phyloP scores from a whole-genome alignment of 805 yeast species.

The Wickerhamiella azyma region DNA sequence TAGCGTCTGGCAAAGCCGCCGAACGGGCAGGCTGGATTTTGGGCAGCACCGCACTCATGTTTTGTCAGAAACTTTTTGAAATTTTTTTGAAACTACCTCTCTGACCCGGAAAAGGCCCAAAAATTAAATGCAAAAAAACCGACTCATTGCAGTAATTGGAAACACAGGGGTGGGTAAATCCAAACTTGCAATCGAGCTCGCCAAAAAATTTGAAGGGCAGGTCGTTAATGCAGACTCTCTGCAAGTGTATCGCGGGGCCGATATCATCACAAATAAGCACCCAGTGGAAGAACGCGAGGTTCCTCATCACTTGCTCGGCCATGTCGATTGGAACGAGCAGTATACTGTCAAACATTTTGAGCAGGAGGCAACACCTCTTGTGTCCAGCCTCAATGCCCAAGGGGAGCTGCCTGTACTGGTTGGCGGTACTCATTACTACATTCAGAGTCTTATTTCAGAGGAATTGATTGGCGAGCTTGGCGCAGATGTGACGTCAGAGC shows the following conservation, averaged over 20 bases:
- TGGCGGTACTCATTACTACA: conserved; percentile 93
- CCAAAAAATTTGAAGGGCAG: conserved; percentile 68
- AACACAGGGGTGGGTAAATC: conserved; percentile 97
- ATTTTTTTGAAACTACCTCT: not conserved
- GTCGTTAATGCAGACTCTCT: conserved; percentile 91
- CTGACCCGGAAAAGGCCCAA: not conserved
- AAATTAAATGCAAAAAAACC: conserved; percentile 18
- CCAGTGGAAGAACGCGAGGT: conserved; percentile 62
- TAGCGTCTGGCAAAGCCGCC: conserved; percentile 18
- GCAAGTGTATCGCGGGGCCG: conserved; percentile 74
- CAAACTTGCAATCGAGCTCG: conserved; percentile 64
- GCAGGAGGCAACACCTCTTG: conserved; percentile 44
- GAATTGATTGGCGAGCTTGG: conserved; percentile 35
- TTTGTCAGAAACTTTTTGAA: conserved; percentile 1
- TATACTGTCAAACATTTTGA: conserved; percentile 71
- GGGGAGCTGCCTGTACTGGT: conserved; percentile 77
- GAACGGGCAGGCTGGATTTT: conserved; percentile 15
- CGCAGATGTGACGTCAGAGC: conserved; percentile 23
- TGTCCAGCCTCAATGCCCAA: conserved; percentile 48
- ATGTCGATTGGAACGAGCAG: conserved; percentile 65
- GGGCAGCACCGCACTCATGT: conserved; percentile 19
- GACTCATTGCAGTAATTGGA: conserved; percentile 60
- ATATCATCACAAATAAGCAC: conserved; percentile 81
- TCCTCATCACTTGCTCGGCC: conserved; percentile 79
- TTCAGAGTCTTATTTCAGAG: conserved; percentile 67